Conservation (phyloP, 192 early-diverging fungal genomes). For the Podila verticillata region DNA sequence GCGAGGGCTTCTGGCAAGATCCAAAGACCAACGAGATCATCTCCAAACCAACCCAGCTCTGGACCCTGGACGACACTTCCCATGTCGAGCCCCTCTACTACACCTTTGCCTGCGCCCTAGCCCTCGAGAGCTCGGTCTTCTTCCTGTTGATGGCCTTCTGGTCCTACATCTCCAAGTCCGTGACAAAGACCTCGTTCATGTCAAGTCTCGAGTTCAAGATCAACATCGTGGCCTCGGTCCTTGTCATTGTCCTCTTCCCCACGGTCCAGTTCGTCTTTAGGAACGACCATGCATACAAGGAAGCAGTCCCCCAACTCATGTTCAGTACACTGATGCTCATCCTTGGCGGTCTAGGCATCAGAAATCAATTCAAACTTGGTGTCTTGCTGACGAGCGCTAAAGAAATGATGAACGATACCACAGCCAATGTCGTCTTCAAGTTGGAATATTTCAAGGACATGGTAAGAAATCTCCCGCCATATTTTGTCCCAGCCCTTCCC, state of each 20-base stretch:
- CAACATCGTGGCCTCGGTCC: conserved; percentile 18
- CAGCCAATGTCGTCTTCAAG: conserved; percentile 26
- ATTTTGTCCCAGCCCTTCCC: too few species aligned
- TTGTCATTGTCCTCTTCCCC: conserved; percentile 19
- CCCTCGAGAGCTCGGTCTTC: conserved; percentile 31
- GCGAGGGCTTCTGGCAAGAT: conserved; percentile 49
- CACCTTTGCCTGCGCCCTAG: conserved; percentile 26
- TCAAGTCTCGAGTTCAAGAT: conserved; percentile 47
- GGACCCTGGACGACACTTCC: conserved; percentile 4
- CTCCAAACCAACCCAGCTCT: conserved; percentile 27
- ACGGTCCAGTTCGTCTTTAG: conserved; percentile 38
- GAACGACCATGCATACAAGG: conserved; percentile 27
- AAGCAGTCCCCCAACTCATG: conserved; percentile 32
- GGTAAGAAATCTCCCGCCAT: conserved; percentile 26
- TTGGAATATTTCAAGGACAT: conserved; percentile 50
- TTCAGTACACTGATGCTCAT: conserved; percentile 31
- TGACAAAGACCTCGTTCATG: conserved; percentile 48
- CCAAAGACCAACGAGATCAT: conserved; percentile 20
- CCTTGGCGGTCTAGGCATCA: conserved; percentile 19
- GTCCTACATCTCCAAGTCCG: conserved; percentile 46
- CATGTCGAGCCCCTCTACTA: conserved; percentile 51
- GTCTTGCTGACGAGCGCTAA: conserved; percentile 18
- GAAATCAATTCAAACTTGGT: conserved; percentile 24
- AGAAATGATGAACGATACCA: conserved; percentile 26
- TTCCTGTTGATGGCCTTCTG: conserved; percentile 38